phyloP scores from a whole-genome alignment of 2,329 filamentous ascomycete genomes.

The Pyrenophora seminiperda region DNA sequence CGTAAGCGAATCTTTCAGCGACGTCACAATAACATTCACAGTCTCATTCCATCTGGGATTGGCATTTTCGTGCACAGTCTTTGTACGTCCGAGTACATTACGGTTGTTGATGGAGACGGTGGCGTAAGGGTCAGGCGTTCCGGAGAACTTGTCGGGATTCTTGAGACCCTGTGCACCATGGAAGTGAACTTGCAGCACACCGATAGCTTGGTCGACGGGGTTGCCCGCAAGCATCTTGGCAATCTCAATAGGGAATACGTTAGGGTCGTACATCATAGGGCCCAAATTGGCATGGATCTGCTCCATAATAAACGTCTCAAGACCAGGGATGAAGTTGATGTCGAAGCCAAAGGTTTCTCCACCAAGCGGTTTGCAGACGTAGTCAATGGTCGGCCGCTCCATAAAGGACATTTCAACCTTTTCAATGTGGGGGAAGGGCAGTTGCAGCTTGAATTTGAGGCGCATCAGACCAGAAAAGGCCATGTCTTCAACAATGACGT shows the following conservation, averaged over 20 bases:
- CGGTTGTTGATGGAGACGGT: constrained; percentile 84
- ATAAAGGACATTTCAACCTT: constrained; percentile 95
- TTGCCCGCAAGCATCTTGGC: constrained; percentile 97
- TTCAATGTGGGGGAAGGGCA: constrained; percentile 94
- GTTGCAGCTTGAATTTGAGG: constrained; percentile 95
- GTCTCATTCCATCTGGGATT: constrained; percentile 97
- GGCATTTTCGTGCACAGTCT: constrained; percentile 80
- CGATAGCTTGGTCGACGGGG: constrained; percentile 92
- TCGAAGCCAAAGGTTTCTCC: constrained; percentile 96
- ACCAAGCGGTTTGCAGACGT: constrained; percentile 95
- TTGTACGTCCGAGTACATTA: constrained; percentile 81
- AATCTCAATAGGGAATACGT: constrained; percentile 97
- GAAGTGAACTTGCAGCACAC: constrained; percentile 87
- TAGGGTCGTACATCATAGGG: constrained; percentile 98
- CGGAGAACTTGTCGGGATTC: constrained; percentile 92
- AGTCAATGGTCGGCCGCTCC: constrained; percentile 86
- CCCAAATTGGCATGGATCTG: constrained; percentile 92
- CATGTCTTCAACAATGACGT: constrained; percentile 98
- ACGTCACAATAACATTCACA: constrained; percentile 91
- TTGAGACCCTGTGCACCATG: constrained; percentile 91
- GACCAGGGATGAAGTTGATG: constrained; percentile 97
- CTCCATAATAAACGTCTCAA: constrained; percentile 92
- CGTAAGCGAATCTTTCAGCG: constrained; percentile 84
- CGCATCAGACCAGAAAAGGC: constrained; percentile 94
- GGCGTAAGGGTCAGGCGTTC: constrained; percentile 88